Percentiles rank a stretch among this genome's conserved stretches.
Conservation (phyloP, 345 rosid species). For the Salix dunnii region DNA sequence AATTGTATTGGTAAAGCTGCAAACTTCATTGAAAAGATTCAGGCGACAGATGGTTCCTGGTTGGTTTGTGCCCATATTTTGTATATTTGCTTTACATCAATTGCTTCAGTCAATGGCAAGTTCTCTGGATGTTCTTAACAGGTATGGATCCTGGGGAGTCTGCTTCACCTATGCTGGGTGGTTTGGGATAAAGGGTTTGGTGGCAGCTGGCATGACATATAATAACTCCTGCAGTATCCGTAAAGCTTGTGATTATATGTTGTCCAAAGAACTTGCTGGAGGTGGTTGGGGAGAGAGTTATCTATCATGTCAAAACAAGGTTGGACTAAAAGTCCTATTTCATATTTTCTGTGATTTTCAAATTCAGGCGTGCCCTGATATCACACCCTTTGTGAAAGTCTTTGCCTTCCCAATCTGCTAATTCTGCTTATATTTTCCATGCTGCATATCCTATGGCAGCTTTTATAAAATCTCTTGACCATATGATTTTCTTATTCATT, state of each 20-base stretch:
- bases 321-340: not conserved
- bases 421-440: too few species aligned
- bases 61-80: slow-evolving; percentile 10
- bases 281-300: slow-evolving; percentile 37
- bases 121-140: not conserved
- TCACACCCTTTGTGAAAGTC: not conserved
- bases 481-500: not conserved
- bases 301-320: slow-evolving; percentile 30
- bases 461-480: not conserved
- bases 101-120: not conserved
- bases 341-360: not conserved
- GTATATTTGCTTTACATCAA: too few species aligned
- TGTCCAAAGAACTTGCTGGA: slow-evolving; percentile 8
- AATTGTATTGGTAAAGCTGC: slow-evolving; percentile 59
- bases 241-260: slow-evolving; percentile 15
- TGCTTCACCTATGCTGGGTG: slow-evolving; percentile 23
- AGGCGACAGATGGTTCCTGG: slow-evolving; percentile 90
- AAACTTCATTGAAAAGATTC: slow-evolving; percentile 60
- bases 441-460: not conserved
- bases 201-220: slow-evolving; percentile 16
- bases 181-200: slow-evolving; percentile 26
- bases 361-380: not conserved
- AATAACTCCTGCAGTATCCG: slow-evolving; percentile 7
- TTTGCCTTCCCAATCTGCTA: not conserved
- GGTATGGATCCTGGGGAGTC: slow-evolving; percentile 30